Evolutionary conservation across 768 basidiomycete species (phyloP).

Genomic region (Suillus cothurnatus): DNA sequence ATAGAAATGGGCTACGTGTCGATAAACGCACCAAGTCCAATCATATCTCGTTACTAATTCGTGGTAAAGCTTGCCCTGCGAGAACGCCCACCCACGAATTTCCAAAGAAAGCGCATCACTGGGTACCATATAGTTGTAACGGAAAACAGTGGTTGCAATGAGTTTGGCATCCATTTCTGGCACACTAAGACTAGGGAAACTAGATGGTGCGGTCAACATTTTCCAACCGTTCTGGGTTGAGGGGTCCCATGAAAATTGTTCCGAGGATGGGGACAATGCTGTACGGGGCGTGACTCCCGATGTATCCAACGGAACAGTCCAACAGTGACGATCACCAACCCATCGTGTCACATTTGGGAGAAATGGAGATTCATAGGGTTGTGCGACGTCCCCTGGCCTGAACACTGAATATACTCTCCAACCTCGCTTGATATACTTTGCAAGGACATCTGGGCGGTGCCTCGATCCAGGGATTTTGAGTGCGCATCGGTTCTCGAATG

Average conservation of each 20-base stretch:
- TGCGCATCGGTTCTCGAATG: conserved; percentile 36
- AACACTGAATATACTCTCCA: conserved; percentile 31
- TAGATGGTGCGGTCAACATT: background rate
- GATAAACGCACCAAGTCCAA: conserved; percentile 25
- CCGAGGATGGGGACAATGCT: conserved; percentile 14
- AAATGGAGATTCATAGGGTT: conserved; percentile 15
- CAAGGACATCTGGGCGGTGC: conserved; percentile 13
- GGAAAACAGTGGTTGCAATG: conserved; percentile 24
- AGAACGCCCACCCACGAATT: conserved; percentile 13
- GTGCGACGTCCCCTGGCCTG: conserved; percentile 1
- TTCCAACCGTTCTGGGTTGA: conserved; percentile 23
- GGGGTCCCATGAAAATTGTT: conserved; percentile 18
- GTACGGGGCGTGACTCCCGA: conserved; percentile 16
- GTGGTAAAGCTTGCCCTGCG: conserved; percentile 13
- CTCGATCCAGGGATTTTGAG: conserved; percentile 20
- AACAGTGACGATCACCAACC: conserved; percentile 34
- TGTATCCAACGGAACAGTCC: conserved; percentile 33
- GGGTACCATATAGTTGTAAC: conserved; percentile 27
- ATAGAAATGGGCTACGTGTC: background rate
- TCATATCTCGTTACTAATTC: background rate
- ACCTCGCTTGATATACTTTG: conserved; percentile 41
- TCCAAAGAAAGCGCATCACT: conserved; percentile 1
- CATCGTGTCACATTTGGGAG: conserved; percentile 27
- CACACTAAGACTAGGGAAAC: background rate
- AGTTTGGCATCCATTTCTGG: conserved; percentile 1